A percentile compares a stretch with the other conserved stretches of the same genome.
phyloP scores from a whole-genome alignment of 192 early-diverging fungal species.

The Dimargaris xerosporica region DNA sequence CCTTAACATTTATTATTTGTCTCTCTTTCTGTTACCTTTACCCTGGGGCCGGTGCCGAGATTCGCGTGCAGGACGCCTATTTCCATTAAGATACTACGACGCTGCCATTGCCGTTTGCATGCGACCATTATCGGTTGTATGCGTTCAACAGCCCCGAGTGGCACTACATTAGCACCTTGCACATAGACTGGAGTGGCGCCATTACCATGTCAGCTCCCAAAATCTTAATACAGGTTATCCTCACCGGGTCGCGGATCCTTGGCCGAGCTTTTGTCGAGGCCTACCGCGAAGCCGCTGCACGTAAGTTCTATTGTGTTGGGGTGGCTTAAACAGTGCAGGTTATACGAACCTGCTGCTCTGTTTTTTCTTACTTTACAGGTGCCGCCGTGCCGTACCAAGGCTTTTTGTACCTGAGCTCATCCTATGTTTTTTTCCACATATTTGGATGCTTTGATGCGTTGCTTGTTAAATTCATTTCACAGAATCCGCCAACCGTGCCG shows the following conservation, averaged over 20 bases:
- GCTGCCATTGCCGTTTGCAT: too few relatives aligned
- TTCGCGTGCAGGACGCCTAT: too few relatives aligned
- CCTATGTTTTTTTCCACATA: background rate
- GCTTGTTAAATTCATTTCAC: background rate
- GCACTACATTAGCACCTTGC: too few relatives aligned
- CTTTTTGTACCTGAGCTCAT: too few relatives aligned
- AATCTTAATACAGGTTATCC: slow-evolving; percentile 57
- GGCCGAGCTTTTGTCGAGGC: slow-evolving; percentile 87
- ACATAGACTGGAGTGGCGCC: too few relatives aligned
- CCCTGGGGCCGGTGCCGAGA: too few relatives aligned
- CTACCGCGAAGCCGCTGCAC: slow-evolving; percentile 73
- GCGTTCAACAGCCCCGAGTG: too few relatives aligned
- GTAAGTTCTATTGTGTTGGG: slow-evolving; percentile 29
- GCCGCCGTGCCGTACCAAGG: background rate
- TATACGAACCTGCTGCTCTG: background rate
- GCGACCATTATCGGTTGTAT: too few relatives aligned
- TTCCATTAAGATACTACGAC: too few relatives aligned
- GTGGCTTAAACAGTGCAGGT: background rate
- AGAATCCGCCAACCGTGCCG: slow-evolving; percentile 6
- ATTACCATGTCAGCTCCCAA: slow-evolving; percentile 41
- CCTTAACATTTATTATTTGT: too few relatives aligned
- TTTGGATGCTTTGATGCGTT: background rate
- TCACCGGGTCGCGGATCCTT: slow-evolving; percentile 67
- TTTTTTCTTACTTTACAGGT: background rate
- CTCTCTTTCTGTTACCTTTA: too few relatives aligned